Evolutionary conservation across 2,329 filamentous ascomycete species (phyloP), one percentile per base, ranked within the genome.

Genomic region (Teratosphaeria gauchensis): DNA sequence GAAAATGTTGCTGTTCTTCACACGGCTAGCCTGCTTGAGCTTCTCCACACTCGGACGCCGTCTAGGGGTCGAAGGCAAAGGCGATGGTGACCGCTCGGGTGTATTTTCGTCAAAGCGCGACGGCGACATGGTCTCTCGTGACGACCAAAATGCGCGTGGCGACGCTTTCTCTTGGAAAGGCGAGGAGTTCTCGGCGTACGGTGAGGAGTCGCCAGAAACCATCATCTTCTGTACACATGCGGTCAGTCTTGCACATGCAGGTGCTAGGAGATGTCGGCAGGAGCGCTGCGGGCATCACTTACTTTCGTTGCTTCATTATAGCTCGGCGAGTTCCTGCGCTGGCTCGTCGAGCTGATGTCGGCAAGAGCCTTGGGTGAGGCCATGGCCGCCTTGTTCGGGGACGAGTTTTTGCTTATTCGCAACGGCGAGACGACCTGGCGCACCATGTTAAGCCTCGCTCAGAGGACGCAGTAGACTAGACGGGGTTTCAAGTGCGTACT

Each of bases 1-100:
- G 72, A 96, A 90, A 81, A 97, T 96, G 77, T 87, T 95, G 82
- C 92, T 96, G 78, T 96, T 97, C 81, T 92, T 96, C 69, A 99
- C 94, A 61, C 94, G 88, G 58, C 92, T 96, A 33, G 91, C 92
- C 72, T 87, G 90, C 77, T 96, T 95, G 60, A 99, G 82, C 70
- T 92, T 92, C 81, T 99, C 94, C 65, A 99, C 92, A 19, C 92
- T 97, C 53, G 90, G 89, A 71, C 92, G 87, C 69, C 90, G 88
- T 59, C 84, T 86, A 24, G 69, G 66, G 35, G 68, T 69, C 9
- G 65, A 55, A 30, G 89, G 85, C 53, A 87, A 87, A 7, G 86
- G 84, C 11, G 88, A 85, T 51, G 82, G 79, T 55, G 59, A 58
- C 76, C 84, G 58, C 80, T 68, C 65, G 30, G 67, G 61, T 53